These are phyloP conservation scores for Maudiozyma serrabonitensis DNA, from an alignment of 805 yeast genomes.

Conservation along the genomic window DNA sequence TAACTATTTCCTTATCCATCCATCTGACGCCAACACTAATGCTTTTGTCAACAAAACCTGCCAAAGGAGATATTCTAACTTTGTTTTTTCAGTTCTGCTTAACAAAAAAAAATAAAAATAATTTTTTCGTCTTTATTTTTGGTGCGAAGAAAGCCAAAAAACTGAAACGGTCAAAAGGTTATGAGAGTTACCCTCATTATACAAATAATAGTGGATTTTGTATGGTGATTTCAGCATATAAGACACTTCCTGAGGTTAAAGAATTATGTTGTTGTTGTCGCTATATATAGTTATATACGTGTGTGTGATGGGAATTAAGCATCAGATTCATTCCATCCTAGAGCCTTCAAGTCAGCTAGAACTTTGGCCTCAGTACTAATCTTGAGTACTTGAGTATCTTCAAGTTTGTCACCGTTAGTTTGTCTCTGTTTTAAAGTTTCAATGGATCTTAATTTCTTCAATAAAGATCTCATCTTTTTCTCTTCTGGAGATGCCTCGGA, in stretches of 20 bases:
- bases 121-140: no score
- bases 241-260: no score
- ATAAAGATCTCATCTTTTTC: conserved; percentile 79
- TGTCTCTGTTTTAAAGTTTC: conserved; percentile 81
- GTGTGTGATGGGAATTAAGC: not conserved
- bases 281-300: no score
- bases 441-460: conserved; percentile 93
- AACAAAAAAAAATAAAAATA: no score
- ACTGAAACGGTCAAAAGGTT: no score
- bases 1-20: not conserved
- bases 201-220: no score
- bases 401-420: conserved; percentile 73
- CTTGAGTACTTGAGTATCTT: conserved; percentile 86
- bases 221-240: no score
- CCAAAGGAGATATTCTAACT: no score
- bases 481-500: conserved; percentile 58
- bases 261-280: no score
- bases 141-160: no score
- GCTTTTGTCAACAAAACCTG: not conserved
- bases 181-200: no score
- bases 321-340: conserved; percentile 55
- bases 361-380: conserved; percentile 80
- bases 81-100: no score
- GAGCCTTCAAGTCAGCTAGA: conserved; percentile 56
- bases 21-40: not conserved